Conservation (phyloP, 2,329 filamentous ascomycete species). For the Allantophomopsis lycopodina region DNA sequence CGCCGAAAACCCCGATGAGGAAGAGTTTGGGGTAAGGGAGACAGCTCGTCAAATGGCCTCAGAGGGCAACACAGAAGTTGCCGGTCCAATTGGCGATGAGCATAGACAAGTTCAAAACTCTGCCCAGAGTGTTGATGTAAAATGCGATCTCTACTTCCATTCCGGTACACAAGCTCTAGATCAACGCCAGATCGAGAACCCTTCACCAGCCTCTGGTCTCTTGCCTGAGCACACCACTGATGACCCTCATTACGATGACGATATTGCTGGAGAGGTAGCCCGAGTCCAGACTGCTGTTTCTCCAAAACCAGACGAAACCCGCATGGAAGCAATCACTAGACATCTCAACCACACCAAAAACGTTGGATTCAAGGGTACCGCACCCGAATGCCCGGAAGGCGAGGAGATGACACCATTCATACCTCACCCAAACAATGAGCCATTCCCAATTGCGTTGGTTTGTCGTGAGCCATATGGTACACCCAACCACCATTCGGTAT, state of each 20-base stretch:
- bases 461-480: conserved; percentile 54
- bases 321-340: conserved; percentile 43
- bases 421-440: conserved; percentile 32
- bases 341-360: conserved; percentile 52
- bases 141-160: conserved; percentile 11
- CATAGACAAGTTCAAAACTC: neutral
- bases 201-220: conserved; percentile 4
- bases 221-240: conserved; percentile 42
- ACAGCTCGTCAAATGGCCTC: neutral
- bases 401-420: conserved; percentile 56
- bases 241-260: conserved; percentile 48
- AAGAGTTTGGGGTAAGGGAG: neutral
- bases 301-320: conserved; percentile 33
- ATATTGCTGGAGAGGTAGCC: conserved; percentile 44
- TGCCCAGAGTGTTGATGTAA: conserved; percentile 7
- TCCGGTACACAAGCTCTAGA: conserved; percentile 10
- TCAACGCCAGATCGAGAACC: conserved; percentile 11
- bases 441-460: conserved; percentile 59
- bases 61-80: neutral
- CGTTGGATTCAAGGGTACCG: conserved; percentile 31
- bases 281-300: conserved; percentile 45
- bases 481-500: conserved; percentile 42
- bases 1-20: conserved; percentile 1
- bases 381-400: conserved; percentile 34
- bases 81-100: neutral